Conservation (phyloP, 148 eudicot genomes). For the Rhododendron simsii region DNA sequence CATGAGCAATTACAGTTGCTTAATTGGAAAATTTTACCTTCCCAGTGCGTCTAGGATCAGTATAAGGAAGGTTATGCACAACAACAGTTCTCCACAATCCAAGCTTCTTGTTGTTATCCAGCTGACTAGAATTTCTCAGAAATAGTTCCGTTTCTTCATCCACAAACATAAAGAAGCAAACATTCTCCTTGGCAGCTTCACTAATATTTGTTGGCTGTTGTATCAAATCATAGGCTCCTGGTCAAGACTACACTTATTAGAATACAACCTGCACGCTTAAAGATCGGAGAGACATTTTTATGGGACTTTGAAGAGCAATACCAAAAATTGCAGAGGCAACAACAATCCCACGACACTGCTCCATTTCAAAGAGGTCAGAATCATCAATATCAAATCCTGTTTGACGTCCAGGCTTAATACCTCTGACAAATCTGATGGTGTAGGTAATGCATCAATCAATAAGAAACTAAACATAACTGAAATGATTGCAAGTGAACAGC, state of each 20-base stretch:
- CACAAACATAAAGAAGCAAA: slow-evolving; percentile 91
- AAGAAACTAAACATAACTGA: slow-evolving; percentile 5
- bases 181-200: slow-evolving; percentile 63
- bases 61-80: slow-evolving; percentile 80
- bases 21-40: slow-evolving; percentile 47
- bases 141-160: slow-evolving; percentile 81
- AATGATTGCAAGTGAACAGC: not conserved
- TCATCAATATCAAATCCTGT: slow-evolving; percentile 93
- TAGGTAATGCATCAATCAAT: not conserved
- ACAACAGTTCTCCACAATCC: slow-evolving; percentile 87
- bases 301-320: slow-evolving; percentile 19
- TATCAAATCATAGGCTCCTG: slow-evolving; percentile 88
- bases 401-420: slow-evolving; percentile 71
- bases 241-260: slow-evolving; percentile 9
- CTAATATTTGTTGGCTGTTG: slow-evolving; percentile 85
- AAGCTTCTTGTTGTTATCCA: slow-evolving; percentile 52
- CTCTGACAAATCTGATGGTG: slow-evolving; percentile 66
- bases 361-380: slow-evolving; percentile 79
- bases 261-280: slow-evolving; percentile 11
- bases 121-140: slow-evolving; percentile 56
- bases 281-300: not conserved
- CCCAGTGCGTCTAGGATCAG: slow-evolving; percentile 90
- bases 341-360: slow-evolving; percentile 69
- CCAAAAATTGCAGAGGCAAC: slow-evolving; percentile 96
- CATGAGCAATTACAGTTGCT: not conserved